These are phyloP conservation scores for Medicago lupulina DNA, from an alignment of 306 rosid genomes.

Conservation along the genomic window DNA sequence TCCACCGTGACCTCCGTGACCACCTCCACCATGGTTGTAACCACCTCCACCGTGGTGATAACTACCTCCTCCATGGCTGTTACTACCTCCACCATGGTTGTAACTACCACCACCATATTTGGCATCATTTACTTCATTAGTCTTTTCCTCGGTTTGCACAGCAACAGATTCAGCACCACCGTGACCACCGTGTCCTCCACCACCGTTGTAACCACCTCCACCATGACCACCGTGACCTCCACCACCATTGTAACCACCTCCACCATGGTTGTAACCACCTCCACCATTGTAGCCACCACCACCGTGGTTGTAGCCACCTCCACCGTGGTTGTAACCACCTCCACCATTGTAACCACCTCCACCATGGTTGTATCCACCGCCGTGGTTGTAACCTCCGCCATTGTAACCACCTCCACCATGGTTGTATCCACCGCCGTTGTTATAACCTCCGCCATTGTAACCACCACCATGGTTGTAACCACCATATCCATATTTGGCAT, in stretches of 20 bases:
- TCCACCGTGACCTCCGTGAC: no score
- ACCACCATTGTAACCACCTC: neutral
- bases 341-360: neutral
- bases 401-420: neutral
- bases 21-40: neutral
- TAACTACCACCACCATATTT: neutral
- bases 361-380: neutral
- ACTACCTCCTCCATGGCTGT: neutral
- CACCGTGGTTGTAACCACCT: neutral
- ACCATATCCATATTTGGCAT: constrained; percentile 13
- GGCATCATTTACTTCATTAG: neutral
- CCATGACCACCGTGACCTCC: neutral
- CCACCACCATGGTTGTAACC: no score
- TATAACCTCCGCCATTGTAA: no score
- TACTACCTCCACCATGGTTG: neutral
- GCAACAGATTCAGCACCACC: no score
- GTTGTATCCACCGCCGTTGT: no score
- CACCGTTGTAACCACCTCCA: neutral
- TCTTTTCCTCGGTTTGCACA: neutral
- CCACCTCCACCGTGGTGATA: neutral
- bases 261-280: neutral
- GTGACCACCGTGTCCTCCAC: neutral
- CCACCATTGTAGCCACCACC: neutral
- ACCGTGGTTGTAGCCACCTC: neutral
- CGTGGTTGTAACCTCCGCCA: no score